These are phyloP conservation scores for Cutaneotrichosporon sp. DNA, from an alignment of 1,284 basidiomycete genomes.

Conservation along the genomic window DNA sequence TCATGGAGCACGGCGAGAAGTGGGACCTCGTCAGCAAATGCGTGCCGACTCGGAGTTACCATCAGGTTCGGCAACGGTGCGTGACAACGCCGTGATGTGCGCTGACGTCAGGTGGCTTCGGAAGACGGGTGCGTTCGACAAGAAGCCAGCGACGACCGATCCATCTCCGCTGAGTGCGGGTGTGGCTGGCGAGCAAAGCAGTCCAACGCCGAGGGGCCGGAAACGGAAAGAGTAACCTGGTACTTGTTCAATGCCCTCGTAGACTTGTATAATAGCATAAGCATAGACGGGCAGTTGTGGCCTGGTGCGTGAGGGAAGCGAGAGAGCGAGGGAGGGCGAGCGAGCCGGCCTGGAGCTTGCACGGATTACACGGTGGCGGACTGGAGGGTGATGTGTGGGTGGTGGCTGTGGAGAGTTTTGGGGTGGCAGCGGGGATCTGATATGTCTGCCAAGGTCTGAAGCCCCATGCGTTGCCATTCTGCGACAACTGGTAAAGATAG, in stretches of 20 bases:
- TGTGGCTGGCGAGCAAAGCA: constrained; percentile 20
- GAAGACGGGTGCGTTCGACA: constrained; percentile 52
- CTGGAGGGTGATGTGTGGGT: no score
- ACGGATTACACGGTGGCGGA: no score
- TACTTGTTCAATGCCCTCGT: not conserved
- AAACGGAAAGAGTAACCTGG: constrained; percentile 13
- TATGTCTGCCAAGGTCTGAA: no score
- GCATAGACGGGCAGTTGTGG: not conserved
- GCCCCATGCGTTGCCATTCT: no score
- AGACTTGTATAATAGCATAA: constrained; percentile 3
- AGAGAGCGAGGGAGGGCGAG: no score
- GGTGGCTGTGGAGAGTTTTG: no score
- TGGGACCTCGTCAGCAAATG: constrained; percentile 52
- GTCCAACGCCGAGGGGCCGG: constrained; percentile 24
- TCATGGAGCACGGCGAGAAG: constrained; percentile 51
- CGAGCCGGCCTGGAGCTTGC: no score
- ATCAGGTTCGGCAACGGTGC: constrained; percentile 49
- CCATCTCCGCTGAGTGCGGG: constrained; percentile 21
- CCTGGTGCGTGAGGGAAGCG: not conserved
- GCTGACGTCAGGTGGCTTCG: constrained; percentile 39
- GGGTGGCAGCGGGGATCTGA: no score
- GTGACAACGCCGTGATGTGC: constrained; percentile 8
- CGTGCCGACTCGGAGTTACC: constrained; percentile 50
- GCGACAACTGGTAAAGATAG: no score
- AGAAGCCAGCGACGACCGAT: constrained; percentile 35